These are phyloP conservation scores for Daphne laureola DNA, from an alignment of 441 rosid genomes.

Conservation along the genomic window DNA sequence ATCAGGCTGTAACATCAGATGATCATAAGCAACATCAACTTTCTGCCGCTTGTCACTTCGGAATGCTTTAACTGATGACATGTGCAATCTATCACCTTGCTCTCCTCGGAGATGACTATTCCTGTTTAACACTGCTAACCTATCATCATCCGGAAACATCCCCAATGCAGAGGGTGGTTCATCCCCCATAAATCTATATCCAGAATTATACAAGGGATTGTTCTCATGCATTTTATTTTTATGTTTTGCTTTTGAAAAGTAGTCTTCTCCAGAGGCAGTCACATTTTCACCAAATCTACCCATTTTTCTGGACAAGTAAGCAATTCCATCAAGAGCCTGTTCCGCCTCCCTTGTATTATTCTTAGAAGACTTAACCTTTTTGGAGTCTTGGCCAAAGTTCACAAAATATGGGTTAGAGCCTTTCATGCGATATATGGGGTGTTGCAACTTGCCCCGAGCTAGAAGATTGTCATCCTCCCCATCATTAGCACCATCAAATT, in stretches of 20 bases:
- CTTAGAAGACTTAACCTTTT: constrained; percentile 34
- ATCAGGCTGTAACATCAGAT: constrained; percentile 4
- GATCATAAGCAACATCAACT: constrained; percentile 23
- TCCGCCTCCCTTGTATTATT: constrained; percentile 37
- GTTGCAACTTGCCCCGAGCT: constrained; percentile 39
- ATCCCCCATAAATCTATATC: constrained; percentile 35
- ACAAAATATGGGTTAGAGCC: constrained; percentile 37
- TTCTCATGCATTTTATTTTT: constrained; percentile 60
- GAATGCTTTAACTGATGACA: constrained; percentile 40
- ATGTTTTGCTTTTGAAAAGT: constrained; percentile 54
- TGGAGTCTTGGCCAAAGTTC: constrained; percentile 41
- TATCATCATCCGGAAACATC: constrained; percentile 34
- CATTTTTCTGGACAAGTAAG: constrained; percentile 27
- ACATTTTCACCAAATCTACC: constrained; percentile 33
- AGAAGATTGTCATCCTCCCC: constrained; percentile 46
- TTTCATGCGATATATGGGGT: constrained; percentile 35
- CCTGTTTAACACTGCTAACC: constrained; percentile 32
- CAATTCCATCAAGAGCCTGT: constrained; percentile 34
- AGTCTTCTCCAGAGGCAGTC: constrained; percentile 27
- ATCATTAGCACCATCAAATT: constrained; percentile 43
- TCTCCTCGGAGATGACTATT: constrained; percentile 45
- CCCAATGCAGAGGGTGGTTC: constrained; percentile 24
- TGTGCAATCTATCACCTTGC: constrained; percentile 34
- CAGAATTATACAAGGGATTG: constrained; percentile 38
- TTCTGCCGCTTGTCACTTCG: constrained; percentile 48